phyloP scores from a whole-genome alignment of 2,329 filamentous ascomycete species.

The Rugonectria rugulosa region DNA sequence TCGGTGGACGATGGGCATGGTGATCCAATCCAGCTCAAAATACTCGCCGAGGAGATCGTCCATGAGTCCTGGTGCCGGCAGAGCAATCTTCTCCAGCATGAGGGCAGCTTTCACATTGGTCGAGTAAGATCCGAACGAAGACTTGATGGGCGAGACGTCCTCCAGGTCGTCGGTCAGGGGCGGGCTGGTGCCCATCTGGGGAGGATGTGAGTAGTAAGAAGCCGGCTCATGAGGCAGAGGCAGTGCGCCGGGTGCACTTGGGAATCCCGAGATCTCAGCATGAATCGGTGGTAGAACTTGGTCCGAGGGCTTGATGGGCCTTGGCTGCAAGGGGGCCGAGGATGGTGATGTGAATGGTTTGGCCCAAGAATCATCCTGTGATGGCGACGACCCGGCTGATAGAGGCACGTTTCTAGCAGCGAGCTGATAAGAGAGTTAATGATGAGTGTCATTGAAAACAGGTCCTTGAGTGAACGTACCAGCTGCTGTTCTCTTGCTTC shows the following conservation, averaged over 20 bases:
- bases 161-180: conserved; percentile 39
- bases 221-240: conserved; percentile 28
- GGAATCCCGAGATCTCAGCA: conserved; percentile 27
- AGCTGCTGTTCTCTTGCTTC: conserved; percentile 37
- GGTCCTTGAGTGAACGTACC: conserved; percentile 23
- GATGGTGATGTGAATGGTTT: conserved; percentile 30
- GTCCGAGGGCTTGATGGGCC: conserved; percentile 24
- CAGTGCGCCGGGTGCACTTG: conserved; percentile 22
- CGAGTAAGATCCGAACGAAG: conserved; percentile 39
- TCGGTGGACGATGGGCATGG: conserved; percentile 35
- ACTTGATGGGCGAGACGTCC: conserved; percentile 29
- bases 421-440: conserved; percentile 24
- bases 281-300: conserved; percentile 33
- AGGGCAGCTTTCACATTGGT: conserved; percentile 37
- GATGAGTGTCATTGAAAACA: conserved; percentile 10
- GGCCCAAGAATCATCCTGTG: conserved; percentile 33
- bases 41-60: conserved; percentile 37
- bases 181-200: conserved; percentile 36
- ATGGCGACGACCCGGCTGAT: conserved; percentile 28
- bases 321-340: conserved; percentile 26
- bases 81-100: conserved; percentile 39
- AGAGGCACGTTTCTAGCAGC: conserved; percentile 22
- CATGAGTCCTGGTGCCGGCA: conserved; percentile 37
- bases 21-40: conserved; percentile 37
- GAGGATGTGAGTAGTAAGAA: conserved; percentile 27